Evolutionary conservation across 2,329 filamentous ascomycete genomes (phyloP).

Genomic region (Pseudogymnoascus verrucosus): DNA sequence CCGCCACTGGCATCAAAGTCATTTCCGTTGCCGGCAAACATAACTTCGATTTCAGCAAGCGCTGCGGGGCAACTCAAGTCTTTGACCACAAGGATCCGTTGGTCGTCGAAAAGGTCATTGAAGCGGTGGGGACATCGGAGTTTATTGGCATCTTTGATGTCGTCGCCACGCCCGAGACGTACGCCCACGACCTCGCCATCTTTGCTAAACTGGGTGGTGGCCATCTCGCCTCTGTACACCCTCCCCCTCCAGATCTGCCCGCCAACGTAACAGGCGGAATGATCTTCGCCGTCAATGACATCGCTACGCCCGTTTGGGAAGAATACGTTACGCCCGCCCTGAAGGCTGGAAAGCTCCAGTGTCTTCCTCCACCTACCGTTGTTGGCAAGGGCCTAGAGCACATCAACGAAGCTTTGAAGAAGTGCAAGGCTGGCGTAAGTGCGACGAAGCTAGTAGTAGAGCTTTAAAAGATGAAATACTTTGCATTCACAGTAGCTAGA

Average conservation of each 20-base stretch:
- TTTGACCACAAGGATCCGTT: constrained; percentile 22
- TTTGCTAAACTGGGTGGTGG: constrained; percentile 26
- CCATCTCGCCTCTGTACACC: constrained; percentile 31
- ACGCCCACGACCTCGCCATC: constrained; percentile 19
- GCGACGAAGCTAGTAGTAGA: constrained; percentile 24
- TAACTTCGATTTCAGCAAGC: constrained; percentile 17
- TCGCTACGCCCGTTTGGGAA: constrained; percentile 21
- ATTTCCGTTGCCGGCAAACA: constrained; percentile 11
- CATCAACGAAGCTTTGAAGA: constrained; percentile 20
- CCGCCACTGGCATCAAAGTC: constrained; percentile 16
- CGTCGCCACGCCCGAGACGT: constrained; percentile 18
- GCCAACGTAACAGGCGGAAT: constrained; percentile 24
- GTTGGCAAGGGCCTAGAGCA: constrained; percentile 22
- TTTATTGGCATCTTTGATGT: constrained; percentile 25
- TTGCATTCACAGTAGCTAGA: not conserved
- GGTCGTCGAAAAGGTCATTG: constrained; percentile 19
- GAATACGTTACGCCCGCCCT: constrained; percentile 23
- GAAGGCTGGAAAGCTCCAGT: constrained; percentile 17
- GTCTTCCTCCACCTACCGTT: constrained; percentile 19
- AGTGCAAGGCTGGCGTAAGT: constrained; percentile 21
- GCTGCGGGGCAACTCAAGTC: constrained; percentile 19
- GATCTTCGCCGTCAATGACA: constrained; percentile 26
- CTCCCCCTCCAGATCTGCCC: constrained; percentile 22
- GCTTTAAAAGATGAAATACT: constrained; percentile 11
- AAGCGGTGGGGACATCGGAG: constrained; percentile 11